Conservation (phyloP, 495 filamentous ascomycete genomes). For the Aspergillus baeticus region DNA sequence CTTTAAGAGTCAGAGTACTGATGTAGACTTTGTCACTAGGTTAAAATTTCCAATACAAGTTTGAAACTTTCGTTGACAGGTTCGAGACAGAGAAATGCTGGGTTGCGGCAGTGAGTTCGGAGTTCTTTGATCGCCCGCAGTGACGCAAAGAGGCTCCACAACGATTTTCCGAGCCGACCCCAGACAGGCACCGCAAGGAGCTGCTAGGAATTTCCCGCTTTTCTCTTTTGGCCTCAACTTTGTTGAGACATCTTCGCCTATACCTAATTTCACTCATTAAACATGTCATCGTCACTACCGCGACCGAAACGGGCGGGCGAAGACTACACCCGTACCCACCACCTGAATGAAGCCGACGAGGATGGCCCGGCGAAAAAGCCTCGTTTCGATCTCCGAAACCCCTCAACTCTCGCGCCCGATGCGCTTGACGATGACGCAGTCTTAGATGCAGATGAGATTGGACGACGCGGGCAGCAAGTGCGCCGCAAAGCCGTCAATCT, state of each 20-base stretch:
- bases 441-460: conserved; percentile 90
- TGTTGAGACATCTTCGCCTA: no score
- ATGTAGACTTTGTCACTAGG: not conserved
- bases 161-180: conserved; percentile 50
- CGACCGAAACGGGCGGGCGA: conserved; percentile 83
- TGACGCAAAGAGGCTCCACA: conserved; percentile 45
- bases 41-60: not conserved
- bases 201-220: not conserved
- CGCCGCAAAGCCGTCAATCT: conserved; percentile 93
- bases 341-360: conserved; percentile 53
- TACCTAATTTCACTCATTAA: not conserved
- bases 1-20: not conserved
- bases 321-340: conserved; percentile 70
- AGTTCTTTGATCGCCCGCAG: conserved; percentile 25
- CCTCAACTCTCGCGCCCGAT: conserved; percentile 79
- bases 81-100: not conserved
- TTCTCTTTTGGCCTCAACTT: not conserved
- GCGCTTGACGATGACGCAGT: conserved; percentile 76
- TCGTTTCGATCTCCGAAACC: conserved; percentile 93
- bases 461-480: conserved; percentile 68
- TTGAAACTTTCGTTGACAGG: not conserved
- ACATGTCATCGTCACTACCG: conserved; percentile 63
- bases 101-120: conserved; percentile 8
- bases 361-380: conserved; percentile 68
- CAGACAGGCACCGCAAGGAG: conserved; percentile 23